Conservation (phyloP, 305 asterid genomes). For the Solanum aculeatissimum region DNA sequence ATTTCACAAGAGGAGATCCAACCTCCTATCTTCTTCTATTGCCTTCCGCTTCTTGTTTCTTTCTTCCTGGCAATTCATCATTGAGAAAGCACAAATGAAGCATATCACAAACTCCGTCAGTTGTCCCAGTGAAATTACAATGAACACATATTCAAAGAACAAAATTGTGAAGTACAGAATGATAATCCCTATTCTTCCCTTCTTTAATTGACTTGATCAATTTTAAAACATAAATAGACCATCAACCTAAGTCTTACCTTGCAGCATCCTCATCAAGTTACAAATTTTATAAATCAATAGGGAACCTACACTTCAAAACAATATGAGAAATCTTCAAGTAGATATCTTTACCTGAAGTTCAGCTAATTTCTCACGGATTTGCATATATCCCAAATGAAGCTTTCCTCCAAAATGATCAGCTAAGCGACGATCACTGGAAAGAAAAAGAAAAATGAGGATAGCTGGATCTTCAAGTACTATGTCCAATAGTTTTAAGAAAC, state of each 20-base stretch:
- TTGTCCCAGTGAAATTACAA: not conserved
- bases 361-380: slow-evolving; percentile 78
- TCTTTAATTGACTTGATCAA: not conserved
- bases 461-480: not conserved
- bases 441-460: slow-evolving; percentile 3
- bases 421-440: slow-evolving; percentile 87
- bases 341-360: slow-evolving; percentile 58
- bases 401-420: slow-evolving; percentile 94
- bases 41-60: slow-evolving; percentile 56
- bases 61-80: slow-evolving; percentile 52
- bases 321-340: not conserved
- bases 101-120: not conserved
- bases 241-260: not conserved
- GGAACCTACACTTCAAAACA: not conserved
- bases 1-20: not conserved
- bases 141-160: not conserved
- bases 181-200: not conserved
- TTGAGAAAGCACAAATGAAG: slow-evolving; percentile 16
- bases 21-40: slow-evolving; percentile 65
- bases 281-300: not conserved
- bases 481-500: not conserved
- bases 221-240: not conserved
- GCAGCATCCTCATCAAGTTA: not conserved
- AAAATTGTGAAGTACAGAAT: not conserved
- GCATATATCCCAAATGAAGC: slow-evolving; percentile 87